Evolutionary conservation across 106 monocot species (phyloP), one percentile per base, ranked within the genome.

Genomic region (Dioscorea dumetorum): DNA sequence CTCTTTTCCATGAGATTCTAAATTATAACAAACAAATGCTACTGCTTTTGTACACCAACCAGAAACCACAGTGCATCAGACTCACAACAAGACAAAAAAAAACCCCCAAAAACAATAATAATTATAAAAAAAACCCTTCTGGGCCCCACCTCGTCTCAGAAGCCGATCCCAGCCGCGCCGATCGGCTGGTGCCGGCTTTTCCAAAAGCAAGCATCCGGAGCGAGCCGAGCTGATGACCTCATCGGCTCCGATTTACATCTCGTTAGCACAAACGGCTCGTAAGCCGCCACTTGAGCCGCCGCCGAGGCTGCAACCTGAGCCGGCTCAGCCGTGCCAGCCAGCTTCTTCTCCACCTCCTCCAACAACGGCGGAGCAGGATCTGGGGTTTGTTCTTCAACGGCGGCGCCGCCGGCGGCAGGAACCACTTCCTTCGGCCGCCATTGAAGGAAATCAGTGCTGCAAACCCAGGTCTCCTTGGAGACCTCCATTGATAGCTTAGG

Each of bases 401-500:
- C 41, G 41, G 41, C 41, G 10, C 3, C 41, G 41, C 3, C 41
- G 41, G 9, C 41, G 41, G 41, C 41, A 5, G 41, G 41, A 10
- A 41, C 41, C 41, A 41, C 41, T 10, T 41, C 41, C 41, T 77
- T 72, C 4, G 80, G 71, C 11, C 80, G 87, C 85, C 86, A 86
- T 13, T 69, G 75, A 67, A 88, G 34, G 61, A 92, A 97, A 70
- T 97, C 95, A 21, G 84, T 85, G 61, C 77, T 84, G 71, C 87
- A 89, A 21, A 97, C 91, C 95, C 95, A 97, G 0, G 95, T 97
- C 78, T 97, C 95, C 70, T 84, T 88, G 7, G 95, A 97, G 2
- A 97, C 95, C 78, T 97, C 95, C 95, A 97, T 97, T 8, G 95
- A 97, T 9, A 97, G 66, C 71, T 97, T 97, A 0, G 95, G 95